Base-by-base conservation (phyloP, 139 green algal species). In the Coelastrella sp. region DNA sequence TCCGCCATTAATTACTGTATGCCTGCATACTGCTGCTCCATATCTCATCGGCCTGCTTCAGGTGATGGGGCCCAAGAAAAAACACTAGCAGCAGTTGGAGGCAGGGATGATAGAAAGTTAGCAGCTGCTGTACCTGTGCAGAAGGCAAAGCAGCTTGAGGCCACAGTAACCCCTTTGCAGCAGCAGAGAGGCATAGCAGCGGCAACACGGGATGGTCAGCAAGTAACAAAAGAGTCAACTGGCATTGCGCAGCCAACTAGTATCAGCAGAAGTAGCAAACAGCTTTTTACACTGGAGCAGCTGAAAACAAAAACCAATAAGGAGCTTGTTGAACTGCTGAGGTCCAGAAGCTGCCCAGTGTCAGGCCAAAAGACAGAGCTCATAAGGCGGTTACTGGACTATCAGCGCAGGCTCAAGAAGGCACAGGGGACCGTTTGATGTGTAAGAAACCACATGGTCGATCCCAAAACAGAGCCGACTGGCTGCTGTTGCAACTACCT, bases 281-380 rank as follows among this genome's bases (percentile, higher is more conserved):
- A 24, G 66, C 27, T 68, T 11, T 90, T 76, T 17, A 90, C 63
- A 14, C 15, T 75, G 15, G 85, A 90, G 56, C 63, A 90, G 85
- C 58, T 90, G n/a, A 90, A 84, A n/a, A 12, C 14, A 7, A 84
- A 73, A 58, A 78, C 58, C 5, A 90, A 90, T 58, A 90, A 90
- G 58, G 73, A 90, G 73, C 24, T 90, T n/a, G 73, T 74, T 7
- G 85, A 90, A 49, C 14, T 90, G 73, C 85, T 90, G 56, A 56
- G 57, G 19, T 73, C 24, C 5, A 17, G 73, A 10, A 35, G 58
- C 73, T 75, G 57, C 22, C 73, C 73, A 35, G 85, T 90, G 58
- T 66, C 84, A 56, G 85, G 85, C 25, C 82, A 81, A 25, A 90
- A 90, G 73, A 35, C 20, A 17, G 85, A 90, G 73, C 73, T 90